These are phyloP conservation scores for Gaultheria prostrata DNA, from an alignment of 148 eudicot genomes.

Conservation along the genomic window DNA sequence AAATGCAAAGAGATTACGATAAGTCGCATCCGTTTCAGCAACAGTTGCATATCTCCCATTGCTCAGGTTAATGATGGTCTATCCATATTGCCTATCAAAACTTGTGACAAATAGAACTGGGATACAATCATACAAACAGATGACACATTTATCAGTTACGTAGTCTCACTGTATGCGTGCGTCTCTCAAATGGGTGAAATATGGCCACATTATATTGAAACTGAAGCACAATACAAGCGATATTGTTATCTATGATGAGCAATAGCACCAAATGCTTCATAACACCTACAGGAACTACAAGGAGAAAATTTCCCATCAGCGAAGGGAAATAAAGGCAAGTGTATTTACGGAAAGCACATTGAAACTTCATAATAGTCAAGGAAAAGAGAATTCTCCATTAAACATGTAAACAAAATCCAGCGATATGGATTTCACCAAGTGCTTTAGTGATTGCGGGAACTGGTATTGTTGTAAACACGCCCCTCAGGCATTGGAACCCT, in stretches of 20 bases:
- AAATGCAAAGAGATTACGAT: not conserved
- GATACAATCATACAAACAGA: not conserved
- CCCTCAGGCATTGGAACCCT: slow-evolving; percentile 31
- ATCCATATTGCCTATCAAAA: not conserved
- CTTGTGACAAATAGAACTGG: not conserved
- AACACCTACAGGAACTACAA: too few species aligned
- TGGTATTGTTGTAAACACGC: slow-evolving; percentile 26
- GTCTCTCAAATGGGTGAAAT: not conserved
- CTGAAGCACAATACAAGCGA: not conserved
- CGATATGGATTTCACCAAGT: not conserved
- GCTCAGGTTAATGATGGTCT: not conserved
- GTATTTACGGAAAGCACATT: not conserved
- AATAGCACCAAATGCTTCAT: too few species aligned
- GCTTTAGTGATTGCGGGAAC: slow-evolving; percentile 19
- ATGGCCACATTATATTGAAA: not conserved
- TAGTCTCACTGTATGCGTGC: not conserved
- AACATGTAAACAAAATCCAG: not conserved
- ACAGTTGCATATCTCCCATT: not conserved
- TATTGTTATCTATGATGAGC: too few species aligned
- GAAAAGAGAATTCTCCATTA: not conserved
- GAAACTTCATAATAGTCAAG: not conserved
- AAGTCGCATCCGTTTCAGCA: not conserved
- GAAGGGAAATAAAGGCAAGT: not conserved
- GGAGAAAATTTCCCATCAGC: not conserved
- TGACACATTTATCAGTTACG: not conserved